Percentiles rank a stretch among this genome's conserved stretches.
These are phyloP conservation scores for Boletus tomentosulus DNA, from an alignment of 768 basidiomycete genomes.

Conservation along the genomic window DNA sequence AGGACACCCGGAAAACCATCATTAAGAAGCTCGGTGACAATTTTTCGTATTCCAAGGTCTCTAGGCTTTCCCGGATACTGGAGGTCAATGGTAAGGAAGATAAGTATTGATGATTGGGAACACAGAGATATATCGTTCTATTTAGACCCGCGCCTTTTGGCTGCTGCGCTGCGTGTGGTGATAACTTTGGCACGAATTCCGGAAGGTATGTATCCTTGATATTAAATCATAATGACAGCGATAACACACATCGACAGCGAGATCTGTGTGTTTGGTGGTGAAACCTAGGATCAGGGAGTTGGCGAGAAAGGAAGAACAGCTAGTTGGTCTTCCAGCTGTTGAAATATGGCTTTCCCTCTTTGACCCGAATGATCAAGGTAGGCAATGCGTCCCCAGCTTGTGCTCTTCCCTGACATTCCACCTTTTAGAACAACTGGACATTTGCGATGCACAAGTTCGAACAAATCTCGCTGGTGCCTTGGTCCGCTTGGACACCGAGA, in stretches of 20 bases:
- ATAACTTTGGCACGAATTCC: too few species aligned
- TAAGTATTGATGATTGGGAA: neutral
- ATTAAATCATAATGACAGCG: too few species aligned
- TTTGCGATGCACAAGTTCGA: constrained; percentile 5
- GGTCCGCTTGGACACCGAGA: neutral
- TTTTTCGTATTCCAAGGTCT: neutral
- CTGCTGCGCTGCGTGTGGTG: too few species aligned
- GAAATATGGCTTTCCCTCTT: too few species aligned
- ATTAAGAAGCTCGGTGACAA: constrained; percentile 3
- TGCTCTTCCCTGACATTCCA: neutral
- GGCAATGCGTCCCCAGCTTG: neutral
- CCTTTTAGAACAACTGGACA: constrained; percentile 6
- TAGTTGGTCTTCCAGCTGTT: too few species aligned
- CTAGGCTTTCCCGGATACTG: constrained; percentile 14
- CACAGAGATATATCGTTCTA: neutral
- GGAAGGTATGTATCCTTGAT: too few species aligned
- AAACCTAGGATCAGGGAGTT: too few species aligned
- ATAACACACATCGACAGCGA: too few species aligned
- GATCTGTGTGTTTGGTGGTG: too few species aligned
- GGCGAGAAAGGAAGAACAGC: too few species aligned
- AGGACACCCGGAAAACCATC: constrained; percentile 5
- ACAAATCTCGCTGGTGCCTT: constrained; percentile 14
- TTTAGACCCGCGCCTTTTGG: constrained; percentile 8
- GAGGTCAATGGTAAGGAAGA: constrained; percentile 10
- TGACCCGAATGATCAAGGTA: too few species aligned